These are phyloP conservation scores for Globisporangium cylindrosporum DNA, from an alignment of 352 stramenopile genomes.

Conservation along the genomic window DNA sequence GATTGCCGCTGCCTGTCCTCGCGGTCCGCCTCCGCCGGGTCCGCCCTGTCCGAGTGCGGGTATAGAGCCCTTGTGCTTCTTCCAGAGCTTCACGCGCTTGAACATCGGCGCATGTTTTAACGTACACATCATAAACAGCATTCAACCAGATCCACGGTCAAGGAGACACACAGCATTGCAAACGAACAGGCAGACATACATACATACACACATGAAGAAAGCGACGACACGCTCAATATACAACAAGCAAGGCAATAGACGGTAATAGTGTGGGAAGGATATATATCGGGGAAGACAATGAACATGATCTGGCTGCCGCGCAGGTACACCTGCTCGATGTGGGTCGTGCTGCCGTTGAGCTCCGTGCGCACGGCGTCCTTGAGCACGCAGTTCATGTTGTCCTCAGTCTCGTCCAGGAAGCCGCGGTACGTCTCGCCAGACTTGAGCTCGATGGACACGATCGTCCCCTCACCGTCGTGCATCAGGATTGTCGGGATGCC, in stretches of 20 bases:
- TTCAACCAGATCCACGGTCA: slow-evolving; percentile 17
- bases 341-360: slow-evolving; percentile 74
- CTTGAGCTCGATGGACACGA: slow-evolving; percentile 88
- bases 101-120: slow-evolving; percentile 88
- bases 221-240: neutral
- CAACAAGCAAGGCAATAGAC: slow-evolving; percentile 14
- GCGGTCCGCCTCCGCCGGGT: slow-evolving; percentile 46
- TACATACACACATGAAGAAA: neutral
- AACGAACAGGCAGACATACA: slow-evolving; percentile 16
- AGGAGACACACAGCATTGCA: slow-evolving; percentile 28
- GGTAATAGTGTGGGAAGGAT: slow-evolving; percentile 37
- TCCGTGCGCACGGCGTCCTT: slow-evolving; percentile 85
- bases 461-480: slow-evolving; percentile 84
- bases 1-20: slow-evolving; percentile 75
- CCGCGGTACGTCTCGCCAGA: slow-evolving; percentile 83
- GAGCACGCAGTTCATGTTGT: slow-evolving; percentile 91
- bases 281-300: slow-evolving; percentile 89
- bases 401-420: slow-evolving; percentile 83
- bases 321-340: slow-evolving; percentile 82
- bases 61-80: slow-evolving; percentile 82
- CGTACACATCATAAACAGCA: slow-evolving; percentile 34
- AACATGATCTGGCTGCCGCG: slow-evolving; percentile 86
- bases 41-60: slow-evolving; percentile 69
- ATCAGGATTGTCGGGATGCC: slow-evolving; percentile 84
- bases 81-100: slow-evolving; percentile 86